Evolutionary conservation across 192 early-diverging fungal genomes (phyloP).

Genomic region (Neocallimastix lanati): DNA sequence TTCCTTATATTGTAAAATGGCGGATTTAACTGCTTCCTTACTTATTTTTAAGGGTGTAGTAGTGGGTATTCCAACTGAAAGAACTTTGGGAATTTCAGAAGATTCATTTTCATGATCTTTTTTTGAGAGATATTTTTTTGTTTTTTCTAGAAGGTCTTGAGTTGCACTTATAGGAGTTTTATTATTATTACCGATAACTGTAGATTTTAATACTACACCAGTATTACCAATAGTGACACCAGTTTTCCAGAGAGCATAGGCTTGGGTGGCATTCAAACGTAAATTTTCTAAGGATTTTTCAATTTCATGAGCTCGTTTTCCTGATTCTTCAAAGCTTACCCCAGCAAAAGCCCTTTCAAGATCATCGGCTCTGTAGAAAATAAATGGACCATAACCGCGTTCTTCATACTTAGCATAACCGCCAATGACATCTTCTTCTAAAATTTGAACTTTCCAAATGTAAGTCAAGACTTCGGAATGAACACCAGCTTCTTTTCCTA

Average conservation of each 20-base stretch:
- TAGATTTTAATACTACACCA: not conserved
- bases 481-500: not conserved
- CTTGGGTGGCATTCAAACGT: not conserved
- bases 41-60: not conserved
- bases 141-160: too few species aligned
- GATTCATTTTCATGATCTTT: too few species aligned
- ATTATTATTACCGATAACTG: too few species aligned
- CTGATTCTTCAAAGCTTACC: not conserved
- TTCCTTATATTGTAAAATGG: not conserved
- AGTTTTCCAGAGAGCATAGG: not conserved
- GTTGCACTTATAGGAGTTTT: too few species aligned
- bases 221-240: not conserved
- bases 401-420: not conserved
- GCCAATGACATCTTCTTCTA: not conserved
- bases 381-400: not conserved
- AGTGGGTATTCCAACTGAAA: not conserved
- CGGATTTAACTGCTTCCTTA: not conserved
- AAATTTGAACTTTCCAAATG: not conserved
- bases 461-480: not conserved
- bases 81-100: too few species aligned
- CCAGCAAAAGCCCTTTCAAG: not conserved
- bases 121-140: too few species aligned
- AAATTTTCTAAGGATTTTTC: not conserved
- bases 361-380: not conserved
- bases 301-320: not conserved